Evolutionary conservation across 1,139 yeast genomes (phyloP).

Genomic region (Magnusiomyces suaveolens): DNA sequence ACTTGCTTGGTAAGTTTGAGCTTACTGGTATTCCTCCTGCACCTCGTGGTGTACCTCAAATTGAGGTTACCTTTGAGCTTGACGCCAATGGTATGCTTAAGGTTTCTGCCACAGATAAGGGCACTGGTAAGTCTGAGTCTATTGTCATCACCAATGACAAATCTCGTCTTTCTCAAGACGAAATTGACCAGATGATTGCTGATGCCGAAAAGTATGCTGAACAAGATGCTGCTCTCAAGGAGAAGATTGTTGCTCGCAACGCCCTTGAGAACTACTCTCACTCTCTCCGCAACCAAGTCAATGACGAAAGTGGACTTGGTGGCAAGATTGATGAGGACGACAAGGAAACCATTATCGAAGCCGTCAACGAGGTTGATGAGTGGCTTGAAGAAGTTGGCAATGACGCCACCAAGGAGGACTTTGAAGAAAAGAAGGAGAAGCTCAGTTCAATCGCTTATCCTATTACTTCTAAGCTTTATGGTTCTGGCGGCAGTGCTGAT

Average conservation of each 20-base stretch:
- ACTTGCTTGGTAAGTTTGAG: slow-evolving; percentile 90
- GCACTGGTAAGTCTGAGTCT: slow-evolving; percentile 91
- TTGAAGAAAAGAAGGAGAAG: slow-evolving; percentile 86
- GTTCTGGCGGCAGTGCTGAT: slow-evolving; percentile 41
- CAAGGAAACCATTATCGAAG: slow-evolving; percentile 81
- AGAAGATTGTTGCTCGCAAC: slow-evolving; percentile 79
- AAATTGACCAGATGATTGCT: slow-evolving; percentile 87
- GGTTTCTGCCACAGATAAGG: slow-evolving; percentile 90
- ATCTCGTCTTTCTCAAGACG: slow-evolving; percentile 89
- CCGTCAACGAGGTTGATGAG: slow-evolving; percentile 76
- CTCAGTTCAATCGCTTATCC: slow-evolving; percentile 81
- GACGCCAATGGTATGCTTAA: slow-evolving; percentile 94
- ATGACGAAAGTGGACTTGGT: slow-evolving; percentile 59
- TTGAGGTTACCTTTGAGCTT: slow-evolving; percentile 87
- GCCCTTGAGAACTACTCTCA: slow-evolving; percentile 83
- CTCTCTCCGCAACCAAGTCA: slow-evolving; percentile 67
- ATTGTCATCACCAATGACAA: slow-evolving; percentile 93
- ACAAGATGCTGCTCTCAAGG: slow-evolving; percentile 70
- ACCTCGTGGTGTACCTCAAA: slow-evolving; percentile 96
- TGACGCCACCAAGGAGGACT: slow-evolving; percentile 82
- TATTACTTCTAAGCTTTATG: slow-evolving; percentile 84
- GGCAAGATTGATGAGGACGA: slow-evolving; percentile 82
- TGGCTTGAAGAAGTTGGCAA: slow-evolving; percentile 86
- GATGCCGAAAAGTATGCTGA: slow-evolving; percentile 88
- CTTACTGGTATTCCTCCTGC: slow-evolving; percentile 95